Percentiles rank a stretch among this genome's conserved stretches.
Evolutionary conservation across 805 yeast genomes (phyloP).

Genomic region (Phaffomyces opuntiae): DNA sequence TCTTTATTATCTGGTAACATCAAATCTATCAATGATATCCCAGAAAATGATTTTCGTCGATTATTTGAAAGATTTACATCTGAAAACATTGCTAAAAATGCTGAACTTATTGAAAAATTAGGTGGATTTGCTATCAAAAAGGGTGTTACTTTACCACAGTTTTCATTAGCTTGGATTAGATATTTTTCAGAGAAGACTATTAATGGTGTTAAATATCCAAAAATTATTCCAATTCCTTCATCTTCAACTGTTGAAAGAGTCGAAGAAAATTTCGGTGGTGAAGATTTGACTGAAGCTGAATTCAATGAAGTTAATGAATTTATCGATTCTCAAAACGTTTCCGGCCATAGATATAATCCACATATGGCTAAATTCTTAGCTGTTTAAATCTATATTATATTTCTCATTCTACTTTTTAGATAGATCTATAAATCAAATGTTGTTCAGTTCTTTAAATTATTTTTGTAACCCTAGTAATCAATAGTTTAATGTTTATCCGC

Average conservation of each 20-base stretch:
- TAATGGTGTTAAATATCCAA: slow-evolving; percentile 33
- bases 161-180: slow-evolving; percentile 62
- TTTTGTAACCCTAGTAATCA: no score
- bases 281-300: slow-evolving; percentile 49
- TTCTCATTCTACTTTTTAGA: no score
- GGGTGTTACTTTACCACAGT: slow-evolving; percentile 51
- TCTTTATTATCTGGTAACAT: slow-evolving; percentile 68
- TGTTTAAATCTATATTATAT: background rate
- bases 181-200: slow-evolving; percentile 28
- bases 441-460: no score
- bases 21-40: slow-evolving; percentile 38
- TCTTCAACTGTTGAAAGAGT: slow-evolving; percentile 56
- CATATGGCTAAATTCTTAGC: slow-evolving; percentile 10
- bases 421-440: no score
- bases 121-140: slow-evolving; percentile 39
- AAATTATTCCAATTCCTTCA: slow-evolving; percentile 75
- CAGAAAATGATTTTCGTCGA: slow-evolving; percentile 48
- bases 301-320: slow-evolving; percentile 44
- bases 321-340: slow-evolving; percentile 35
- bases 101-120: slow-evolving; percentile 44
- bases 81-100: slow-evolving; percentile 52
- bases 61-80: slow-evolving; percentile 49
- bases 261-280: slow-evolving; percentile 46
- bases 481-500: no score
- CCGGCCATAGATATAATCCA: slow-evolving; percentile 52